Evolutionary conservation across 768 basidiomycete genomes (phyloP).

Genomic region (Cystofilobasidium bisporidii): DNA sequence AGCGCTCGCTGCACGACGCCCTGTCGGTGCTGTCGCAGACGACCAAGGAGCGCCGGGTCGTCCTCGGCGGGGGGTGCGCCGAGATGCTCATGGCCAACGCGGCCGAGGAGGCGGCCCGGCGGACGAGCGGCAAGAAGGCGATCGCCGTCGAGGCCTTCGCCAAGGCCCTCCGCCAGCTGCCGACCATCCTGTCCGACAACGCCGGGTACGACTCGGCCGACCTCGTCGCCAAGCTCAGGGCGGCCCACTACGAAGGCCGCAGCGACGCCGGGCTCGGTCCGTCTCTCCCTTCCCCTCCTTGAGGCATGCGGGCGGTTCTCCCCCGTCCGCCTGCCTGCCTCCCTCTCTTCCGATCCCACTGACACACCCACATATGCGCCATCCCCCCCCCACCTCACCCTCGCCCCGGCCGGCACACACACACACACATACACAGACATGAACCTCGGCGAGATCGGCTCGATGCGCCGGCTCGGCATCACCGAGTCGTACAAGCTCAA

Average conservation of each 20-base stretch:
- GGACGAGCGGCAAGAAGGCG: constrained; percentile 86
- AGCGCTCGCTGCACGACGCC: constrained; percentile 93
- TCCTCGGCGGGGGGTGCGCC: constrained; percentile 91
- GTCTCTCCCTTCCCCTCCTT: constrained; percentile 33
- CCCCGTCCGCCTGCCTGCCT: too few species aligned
- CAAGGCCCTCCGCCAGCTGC: constrained; percentile 78
- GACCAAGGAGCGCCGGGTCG: constrained; percentile 88
- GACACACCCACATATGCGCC: too few species aligned
- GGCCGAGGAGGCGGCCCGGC: constrained; percentile 76
- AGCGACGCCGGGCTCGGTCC: constrained; percentile 76
- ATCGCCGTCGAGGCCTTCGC: constrained; percentile 89
- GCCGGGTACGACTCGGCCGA: constrained; percentile 97
- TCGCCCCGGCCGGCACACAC: neutral
- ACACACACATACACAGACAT: constrained; percentile 63
- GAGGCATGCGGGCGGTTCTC: too few species aligned
- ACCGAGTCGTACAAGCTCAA: constrained; percentile 98
- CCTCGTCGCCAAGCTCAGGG: constrained; percentile 75
- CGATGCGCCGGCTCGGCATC: constrained; percentile 77
- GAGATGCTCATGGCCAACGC: constrained; percentile 97
- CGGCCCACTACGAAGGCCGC: constrained; percentile 86
- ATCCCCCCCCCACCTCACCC: neutral
- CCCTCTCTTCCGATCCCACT: neutral
- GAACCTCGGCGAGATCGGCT: constrained; percentile 71
- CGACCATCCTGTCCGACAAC: constrained; percentile 92
- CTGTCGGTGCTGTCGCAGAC: constrained; percentile 95